Conservation (phyloP, 768 basidiomycete genomes). For the Tricholoma sp. region DNA sequence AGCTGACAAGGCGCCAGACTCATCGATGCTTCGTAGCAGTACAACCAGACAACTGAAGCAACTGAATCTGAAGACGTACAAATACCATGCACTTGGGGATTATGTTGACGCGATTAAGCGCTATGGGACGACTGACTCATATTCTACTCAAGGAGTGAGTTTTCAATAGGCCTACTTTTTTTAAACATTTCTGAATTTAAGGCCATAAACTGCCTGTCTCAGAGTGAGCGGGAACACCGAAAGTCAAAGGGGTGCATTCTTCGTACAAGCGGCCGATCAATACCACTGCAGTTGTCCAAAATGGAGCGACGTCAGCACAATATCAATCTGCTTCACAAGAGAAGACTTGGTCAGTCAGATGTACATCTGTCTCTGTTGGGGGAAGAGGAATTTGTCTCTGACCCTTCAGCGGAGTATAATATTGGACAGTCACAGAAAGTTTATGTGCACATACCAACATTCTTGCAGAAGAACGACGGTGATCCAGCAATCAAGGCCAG, state of each 20-base stretch:
- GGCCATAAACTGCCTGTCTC: conserved; percentile 9
- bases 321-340: background rate
- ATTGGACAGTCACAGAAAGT: conserved; percentile 1
- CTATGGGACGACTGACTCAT: background rate
- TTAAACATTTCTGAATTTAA: too few relatives aligned
- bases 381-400: background rate
- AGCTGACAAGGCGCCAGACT: too few relatives aligned
- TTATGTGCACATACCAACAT: background rate
- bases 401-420: background rate
- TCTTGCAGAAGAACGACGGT: conserved; percentile 13
- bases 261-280: conserved; percentile 13
- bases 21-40: too few relatives aligned
- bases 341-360: background rate
- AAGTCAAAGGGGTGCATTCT: conserved; percentile 9
- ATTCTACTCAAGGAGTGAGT: background rate
- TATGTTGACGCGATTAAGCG: background rate
- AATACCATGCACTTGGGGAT: background rate
- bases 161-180: too few relatives aligned
- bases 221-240: conserved; percentile 33
- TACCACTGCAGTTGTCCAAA: background rate
- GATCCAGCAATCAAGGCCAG: conserved; percentile 9
- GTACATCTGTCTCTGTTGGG: background rate
- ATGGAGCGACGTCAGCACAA: background rate
- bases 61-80: background rate
- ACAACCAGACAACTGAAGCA: background rate